Base-by-base conservation (phyloP, 768 basidiomycete species). In the Boletellus ananas region DNA sequence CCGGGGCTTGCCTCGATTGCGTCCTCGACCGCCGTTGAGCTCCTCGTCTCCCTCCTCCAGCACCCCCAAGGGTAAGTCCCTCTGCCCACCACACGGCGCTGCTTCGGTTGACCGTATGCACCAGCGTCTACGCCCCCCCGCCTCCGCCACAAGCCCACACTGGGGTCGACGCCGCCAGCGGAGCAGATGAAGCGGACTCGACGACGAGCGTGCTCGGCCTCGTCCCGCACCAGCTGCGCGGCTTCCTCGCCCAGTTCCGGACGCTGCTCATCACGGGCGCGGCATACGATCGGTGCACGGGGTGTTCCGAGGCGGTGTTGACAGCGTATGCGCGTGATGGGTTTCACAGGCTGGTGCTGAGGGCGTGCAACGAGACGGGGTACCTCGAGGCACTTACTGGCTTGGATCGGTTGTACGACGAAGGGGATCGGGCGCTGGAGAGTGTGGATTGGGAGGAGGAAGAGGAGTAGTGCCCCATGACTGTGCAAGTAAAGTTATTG, bases 1-100 rank as follows among this genome's bases (percentile, higher is more conserved):
- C 96, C 96, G 0, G 95, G 95, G 0, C 77, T 98, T 2, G 96
- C 95, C 0, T 83, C 92, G 0, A 92, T 97, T 45, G 96, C 96
- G 0, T 82, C 89, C 2, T 86, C 94, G 1, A 89, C 87, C 0
- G 94, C 93, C 0, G 95, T 97, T 1, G 96, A 99, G 65, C 75
- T 99, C 9, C 79, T 98, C 20, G 84, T 90, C 2, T 90, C 92
- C 0, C 70, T 96, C 3, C 58, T 97, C 8, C 94, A 97, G 61
- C 94, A 97, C 71, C 90, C 93, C 0, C 75, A 84, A 18, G 88
- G 92, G 92, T 94, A 61, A 41, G 76, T 62, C 12, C 16, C 21
- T 13, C 12, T 18, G 9, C 14, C 10, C 17, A 18, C 4, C 29
- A 14, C 6, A 16, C 7, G 1, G 5, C 1, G 21, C 17, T 3